These are phyloP conservation scores for Lachancea waltii DNA, from an alignment of 805 yeast genomes.

Conservation along the genomic window DNA sequence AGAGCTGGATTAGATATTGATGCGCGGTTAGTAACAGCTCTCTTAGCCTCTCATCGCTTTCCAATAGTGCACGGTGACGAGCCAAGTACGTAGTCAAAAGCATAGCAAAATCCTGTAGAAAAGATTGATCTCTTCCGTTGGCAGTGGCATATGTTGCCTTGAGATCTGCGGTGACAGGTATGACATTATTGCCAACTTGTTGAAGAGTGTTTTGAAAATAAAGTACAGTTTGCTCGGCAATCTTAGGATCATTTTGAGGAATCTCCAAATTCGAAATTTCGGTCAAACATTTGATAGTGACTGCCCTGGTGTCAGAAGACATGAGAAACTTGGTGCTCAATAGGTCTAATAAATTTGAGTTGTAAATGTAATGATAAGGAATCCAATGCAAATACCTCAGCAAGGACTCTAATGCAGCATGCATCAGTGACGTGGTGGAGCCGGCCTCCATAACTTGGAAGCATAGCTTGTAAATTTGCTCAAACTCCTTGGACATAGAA, in stretches of 20 bases:
- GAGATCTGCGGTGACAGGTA: conserved; percentile 71
- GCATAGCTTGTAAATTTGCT: conserved; percentile 88
- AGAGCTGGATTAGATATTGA: conserved; percentile 72
- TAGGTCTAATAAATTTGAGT: conserved; percentile 69
- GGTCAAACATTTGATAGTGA: conserved; percentile 85
- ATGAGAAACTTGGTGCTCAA: conserved; percentile 70
- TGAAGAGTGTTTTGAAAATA: conserved; percentile 73
- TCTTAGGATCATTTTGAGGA: conserved; percentile 41
- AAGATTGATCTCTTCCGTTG: conserved; percentile 79
- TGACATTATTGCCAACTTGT: conserved; percentile 51
- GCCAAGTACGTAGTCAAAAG: conserved; percentile 78
- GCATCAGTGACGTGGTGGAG: conserved; percentile 71
- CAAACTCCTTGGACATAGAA: conserved; percentile 84
- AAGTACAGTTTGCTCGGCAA: conserved; percentile 45
- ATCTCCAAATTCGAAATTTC: conserved; percentile 73
- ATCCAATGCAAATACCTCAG: conserved; percentile 91
- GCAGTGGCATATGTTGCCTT: conserved; percentile 68
- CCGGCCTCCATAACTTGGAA: conserved; percentile 89
- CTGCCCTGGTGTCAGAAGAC: conserved; percentile 73
- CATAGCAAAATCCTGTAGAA: conserved; percentile 91
- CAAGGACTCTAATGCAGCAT: conserved; percentile 76
- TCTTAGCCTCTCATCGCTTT: conserved; percentile 46
- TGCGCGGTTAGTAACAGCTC: conserved; percentile 67
- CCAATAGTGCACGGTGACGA: conserved; percentile 62
- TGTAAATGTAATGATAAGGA: conserved; percentile 83